Conservation (phyloP, 176 grass and related monocot species). For the Aegilops sharonensis region DNA sequence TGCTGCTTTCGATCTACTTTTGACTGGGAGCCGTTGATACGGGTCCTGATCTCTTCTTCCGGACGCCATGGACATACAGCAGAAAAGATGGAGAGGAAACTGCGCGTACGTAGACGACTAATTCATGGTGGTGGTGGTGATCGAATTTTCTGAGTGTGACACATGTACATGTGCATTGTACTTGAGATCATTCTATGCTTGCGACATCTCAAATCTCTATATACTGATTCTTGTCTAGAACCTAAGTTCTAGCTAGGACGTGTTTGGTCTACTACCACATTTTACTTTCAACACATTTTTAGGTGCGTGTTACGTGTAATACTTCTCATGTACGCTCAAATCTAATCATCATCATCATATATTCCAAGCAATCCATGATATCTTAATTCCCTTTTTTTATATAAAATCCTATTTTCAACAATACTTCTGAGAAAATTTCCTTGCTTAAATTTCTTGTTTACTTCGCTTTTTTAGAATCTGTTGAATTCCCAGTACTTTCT, state of each 20-base stretch:
- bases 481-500: neutral
- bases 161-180: neutral
- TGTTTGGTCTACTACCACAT: slow-evolving; percentile 12
- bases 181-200: neutral
- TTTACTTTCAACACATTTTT: neutral
- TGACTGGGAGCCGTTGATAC: neutral
- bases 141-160: slow-evolving; percentile 21
- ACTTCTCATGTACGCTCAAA: slow-evolving; percentile 17
- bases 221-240: slow-evolving; percentile 19
- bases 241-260: slow-evolving; percentile 1
- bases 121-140: too few species aligned
- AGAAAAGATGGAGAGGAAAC: neutral
- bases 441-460: neutral
- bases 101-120: neutral
- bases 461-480: neutral
- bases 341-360: neutral
- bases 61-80: neutral
- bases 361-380: neutral
- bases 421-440: neutral
- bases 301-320: neutral
- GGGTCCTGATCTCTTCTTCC: neutral
- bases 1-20: slow-evolving; percentile 7
- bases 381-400: too few species aligned
- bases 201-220: neutral
- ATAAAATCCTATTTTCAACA: neutral